These are phyloP conservation scores for Trichophyton verrucosum DNA, from an alignment of 2,329 filamentous ascomycete genomes.

Conservation along the genomic window DNA sequence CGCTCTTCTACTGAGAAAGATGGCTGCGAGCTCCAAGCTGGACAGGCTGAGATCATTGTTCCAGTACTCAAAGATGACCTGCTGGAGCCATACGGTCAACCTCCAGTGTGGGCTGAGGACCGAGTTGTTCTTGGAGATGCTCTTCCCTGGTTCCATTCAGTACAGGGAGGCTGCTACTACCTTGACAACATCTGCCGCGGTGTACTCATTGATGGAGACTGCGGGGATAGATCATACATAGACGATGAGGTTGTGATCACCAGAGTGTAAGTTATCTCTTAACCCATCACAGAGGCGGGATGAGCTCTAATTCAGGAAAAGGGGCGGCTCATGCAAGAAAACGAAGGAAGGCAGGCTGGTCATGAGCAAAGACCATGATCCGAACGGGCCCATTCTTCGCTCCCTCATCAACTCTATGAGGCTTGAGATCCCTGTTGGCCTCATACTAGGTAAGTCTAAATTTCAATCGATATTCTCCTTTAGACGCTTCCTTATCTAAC, in stretches of 20 bases:
- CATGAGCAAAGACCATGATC: slow-evolving; percentile 36
- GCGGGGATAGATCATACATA: slow-evolving; percentile 45
- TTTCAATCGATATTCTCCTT: neutral
- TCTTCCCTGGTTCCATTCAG: slow-evolving; percentile 49
- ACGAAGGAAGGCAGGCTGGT: slow-evolving; percentile 24
- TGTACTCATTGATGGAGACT: slow-evolving; percentile 47
- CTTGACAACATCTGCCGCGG: slow-evolving; percentile 40
- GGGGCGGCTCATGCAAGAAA: slow-evolving; percentile 7
- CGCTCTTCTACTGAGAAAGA: neutral
- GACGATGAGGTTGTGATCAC: slow-evolving; percentile 52
- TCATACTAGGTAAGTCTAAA: slow-evolving; percentile 40
- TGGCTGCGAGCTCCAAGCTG: neutral
- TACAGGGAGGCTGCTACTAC: slow-evolving; percentile 49
- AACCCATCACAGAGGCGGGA: neutral
- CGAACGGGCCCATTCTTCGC: slow-evolving; percentile 25
- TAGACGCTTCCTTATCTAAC: slow-evolving; percentile 4
- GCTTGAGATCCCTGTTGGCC: slow-evolving; percentile 39
- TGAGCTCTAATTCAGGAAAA: neutral
- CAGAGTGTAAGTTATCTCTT: slow-evolving; percentile 39
- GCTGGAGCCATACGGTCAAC: slow-evolving; percentile 20
- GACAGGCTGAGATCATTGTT: neutral
- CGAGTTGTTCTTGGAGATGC: slow-evolving; percentile 53
- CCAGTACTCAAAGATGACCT: neutral
- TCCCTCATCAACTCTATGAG: slow-evolving; percentile 38
- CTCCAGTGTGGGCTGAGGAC: slow-evolving; percentile 45